A percentile compares a stretch with the other conserved stretches of the same genome.
Conservation (phyloP, 2,329 filamentous ascomycete species). For the Cordyceps tenuipes region DNA sequence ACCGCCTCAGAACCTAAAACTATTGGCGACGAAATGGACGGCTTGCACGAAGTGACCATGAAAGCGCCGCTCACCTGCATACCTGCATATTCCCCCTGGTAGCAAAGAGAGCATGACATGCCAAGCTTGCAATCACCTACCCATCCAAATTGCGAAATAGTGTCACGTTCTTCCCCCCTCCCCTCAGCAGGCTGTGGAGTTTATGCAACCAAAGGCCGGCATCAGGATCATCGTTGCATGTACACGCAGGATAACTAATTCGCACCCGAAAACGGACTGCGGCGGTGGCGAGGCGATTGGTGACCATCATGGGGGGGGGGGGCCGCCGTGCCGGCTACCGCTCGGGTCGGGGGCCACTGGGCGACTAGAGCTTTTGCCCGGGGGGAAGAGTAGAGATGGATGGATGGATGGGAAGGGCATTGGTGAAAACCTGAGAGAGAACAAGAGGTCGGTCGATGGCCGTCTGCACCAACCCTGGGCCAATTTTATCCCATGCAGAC, state of each 20-base stretch:
- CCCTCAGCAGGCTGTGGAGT: background rate
- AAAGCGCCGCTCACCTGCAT: background rate
- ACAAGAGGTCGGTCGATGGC: background rate
- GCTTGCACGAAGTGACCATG: background rate
- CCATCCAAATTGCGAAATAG: background rate
- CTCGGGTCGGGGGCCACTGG: background rate
- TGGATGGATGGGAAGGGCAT: background rate
- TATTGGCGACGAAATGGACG: background rate
- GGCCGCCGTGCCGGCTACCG: background rate
- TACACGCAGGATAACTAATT: background rate
- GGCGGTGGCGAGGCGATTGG: background rate
- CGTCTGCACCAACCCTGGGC: slow-evolving; percentile 6
- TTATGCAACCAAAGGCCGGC: background rate
- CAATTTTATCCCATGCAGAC: background rate
- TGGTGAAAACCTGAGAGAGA: background rate
- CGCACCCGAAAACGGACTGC: background rate
- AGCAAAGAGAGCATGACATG: background rate
- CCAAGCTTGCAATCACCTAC: background rate
- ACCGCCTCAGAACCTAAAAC: too few species aligned
- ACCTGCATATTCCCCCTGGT: background rate
- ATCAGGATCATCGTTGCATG: background rate
- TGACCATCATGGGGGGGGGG: too few species aligned
- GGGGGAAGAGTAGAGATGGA: background rate
- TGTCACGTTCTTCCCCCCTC: background rate
- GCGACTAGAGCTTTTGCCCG: background rate